Base-by-base conservation (phyloP, 1,139 yeast species). In the Candida tropicalis region DNA sequence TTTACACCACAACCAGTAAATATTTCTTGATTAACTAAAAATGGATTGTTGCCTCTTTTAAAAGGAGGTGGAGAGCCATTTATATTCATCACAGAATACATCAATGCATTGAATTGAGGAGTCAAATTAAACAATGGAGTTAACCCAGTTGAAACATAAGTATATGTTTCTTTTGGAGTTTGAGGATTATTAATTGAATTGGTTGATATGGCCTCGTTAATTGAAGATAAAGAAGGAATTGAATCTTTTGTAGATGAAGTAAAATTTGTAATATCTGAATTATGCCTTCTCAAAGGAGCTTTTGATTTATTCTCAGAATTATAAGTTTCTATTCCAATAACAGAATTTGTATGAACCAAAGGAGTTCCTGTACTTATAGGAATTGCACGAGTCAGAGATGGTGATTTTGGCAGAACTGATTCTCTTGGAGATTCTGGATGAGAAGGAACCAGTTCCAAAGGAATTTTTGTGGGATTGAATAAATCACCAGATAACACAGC, bases 91-190 rank as follows among this genome's bases (percentile, higher is more conserved):
- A 69, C 63, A 23, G 72, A 63, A 52, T 68, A 64, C 75, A 72
- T 70, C 60, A 70, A 59, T 12, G 72, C 61, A 51, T 69, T 71
- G 58, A 72, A 68, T 47, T 68, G 75, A 2, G 78, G 77, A 11
- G 77, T 72, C 48, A 70, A 63, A 51, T 68, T 70, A 51, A 63
- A 65, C 10, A 60, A 54, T 4, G 75, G 75, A 3, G 75, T 70
- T 32, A 67, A 56, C 1, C 74, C 73, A 10, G 64, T 63, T 16
- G 50, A 42, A 15, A 64, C 52, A 40, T 60, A 58, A 34, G 59
- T 47, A 43, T 60, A 66, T 11, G 41, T 25, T 15, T 69, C 73
- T 43, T 63, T 68, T 5, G 76, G 75, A 8, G 76, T 70, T 45
- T 65, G 71, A 2, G 75, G 75, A 34, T 56, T 46, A 23, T 33